These are phyloP conservation scores for Pisolithus tinctorius DNA, from an alignment of 768 basidiomycete genomes.

Conservation along the genomic window DNA sequence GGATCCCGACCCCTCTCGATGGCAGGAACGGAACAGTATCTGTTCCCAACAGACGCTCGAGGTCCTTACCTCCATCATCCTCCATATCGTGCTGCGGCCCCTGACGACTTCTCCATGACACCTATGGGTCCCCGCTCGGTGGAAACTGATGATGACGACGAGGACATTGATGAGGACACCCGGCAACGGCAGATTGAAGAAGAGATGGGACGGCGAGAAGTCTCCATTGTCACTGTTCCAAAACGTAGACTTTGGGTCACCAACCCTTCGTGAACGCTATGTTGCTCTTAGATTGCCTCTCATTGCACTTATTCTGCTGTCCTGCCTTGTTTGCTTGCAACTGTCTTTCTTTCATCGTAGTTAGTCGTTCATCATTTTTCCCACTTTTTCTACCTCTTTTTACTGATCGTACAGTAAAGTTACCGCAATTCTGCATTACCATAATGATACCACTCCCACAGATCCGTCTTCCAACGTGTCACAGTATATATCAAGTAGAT, in stretches of 20 bases:
- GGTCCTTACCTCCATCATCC: conserved; percentile 70
- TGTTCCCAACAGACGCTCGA: conserved; percentile 38
- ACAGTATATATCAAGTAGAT: conserved; percentile 32
- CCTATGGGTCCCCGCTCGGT: conserved; percentile 41
- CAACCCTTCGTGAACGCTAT: conserved; percentile 46
- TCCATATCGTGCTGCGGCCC: conserved; percentile 41
- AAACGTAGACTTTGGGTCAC: conserved; percentile 68
- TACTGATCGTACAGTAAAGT: conserved; percentile 20
- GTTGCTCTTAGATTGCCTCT: background rate
- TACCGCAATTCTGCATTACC: conserved; percentile 11
- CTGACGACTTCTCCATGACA: conserved; percentile 36
- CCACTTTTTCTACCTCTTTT: background rate
- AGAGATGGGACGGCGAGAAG: conserved; percentile 76
- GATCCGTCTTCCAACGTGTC: conserved; percentile 28
- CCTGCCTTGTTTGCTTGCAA: conserved; percentile 8
- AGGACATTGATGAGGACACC: conserved; percentile 69
- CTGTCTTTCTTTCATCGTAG: background rate
- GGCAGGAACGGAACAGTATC: conserved; percentile 34
- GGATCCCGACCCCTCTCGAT: conserved; percentile 35
- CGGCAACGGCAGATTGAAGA: conserved; percentile 72
- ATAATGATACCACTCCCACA: conserved; percentile 21
- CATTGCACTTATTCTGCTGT: conserved; percentile 9
- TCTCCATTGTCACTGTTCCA: conserved; percentile 74
- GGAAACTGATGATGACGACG: conserved; percentile 56
- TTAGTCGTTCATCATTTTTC: background rate